phyloP scores from a whole-genome alignment of 305 asterid species.

The Fraxinus xanthoxyloides region DNA sequence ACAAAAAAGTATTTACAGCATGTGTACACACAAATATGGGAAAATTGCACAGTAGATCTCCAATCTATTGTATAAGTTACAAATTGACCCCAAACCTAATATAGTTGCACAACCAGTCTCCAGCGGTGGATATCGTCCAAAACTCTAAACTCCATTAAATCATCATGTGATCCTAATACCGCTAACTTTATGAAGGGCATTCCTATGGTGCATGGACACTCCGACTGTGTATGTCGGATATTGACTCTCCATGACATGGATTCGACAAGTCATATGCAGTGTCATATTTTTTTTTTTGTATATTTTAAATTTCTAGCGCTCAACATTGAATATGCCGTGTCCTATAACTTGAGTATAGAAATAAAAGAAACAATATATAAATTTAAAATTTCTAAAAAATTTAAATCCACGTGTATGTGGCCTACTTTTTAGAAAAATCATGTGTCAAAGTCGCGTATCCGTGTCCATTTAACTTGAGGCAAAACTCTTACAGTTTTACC shows the following conservation, averaged over 20 bases:
- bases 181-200: neutral
- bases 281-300: neutral
- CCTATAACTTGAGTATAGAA: neutral
- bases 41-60: neutral
- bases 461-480: neutral
- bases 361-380: neutral
- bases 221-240: neutral
- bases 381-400: neutral
- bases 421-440: neutral
- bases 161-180: neutral
- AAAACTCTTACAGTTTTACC: neutral
- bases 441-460: neutral
- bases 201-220: neutral
- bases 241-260: neutral
- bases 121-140: neutral
- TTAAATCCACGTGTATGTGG: neutral
- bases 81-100: neutral
- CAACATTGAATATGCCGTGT: neutral
- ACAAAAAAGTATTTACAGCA: neutral
- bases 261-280: neutral
- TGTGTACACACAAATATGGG: neutral
- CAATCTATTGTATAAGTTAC: neutral
- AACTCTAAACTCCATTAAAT: neutral
- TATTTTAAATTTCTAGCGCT: neutral
- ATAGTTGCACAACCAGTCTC: neutral